Evolutionary conservation across 2,329 filamentous ascomycete species (phyloP), one percentile per base, ranked within the genome.

Genomic region (Claviceps paspali): DNA sequence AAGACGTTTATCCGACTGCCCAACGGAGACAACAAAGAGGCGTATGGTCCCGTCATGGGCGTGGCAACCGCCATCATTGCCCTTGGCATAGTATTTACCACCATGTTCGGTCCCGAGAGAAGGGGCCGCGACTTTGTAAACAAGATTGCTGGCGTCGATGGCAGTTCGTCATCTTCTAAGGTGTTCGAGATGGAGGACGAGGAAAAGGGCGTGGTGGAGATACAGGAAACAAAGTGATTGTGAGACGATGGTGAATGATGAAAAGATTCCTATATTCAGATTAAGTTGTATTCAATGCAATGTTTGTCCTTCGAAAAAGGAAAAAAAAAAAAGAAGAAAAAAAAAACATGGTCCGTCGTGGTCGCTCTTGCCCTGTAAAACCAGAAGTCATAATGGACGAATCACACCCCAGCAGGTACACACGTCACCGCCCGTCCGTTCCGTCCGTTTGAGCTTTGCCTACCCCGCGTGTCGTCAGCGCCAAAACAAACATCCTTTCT

Each of bases 1-100:
- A 68, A 61, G 31, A 66, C 65, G 24, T 67, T 67, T 28, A 62
- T 85, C 32, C 72, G 56, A 0, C 63, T 67, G 29, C 51, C 52
- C 5, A 60, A 63, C 8, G 79, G 80, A 3, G 53, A 73, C 39
- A 54, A 52, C 3, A 79, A 75, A 1, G 71, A 81, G 35, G 79
- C 78, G 0, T 86, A 86, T 46, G 82, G 80, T 0, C 80, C 77
- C 0, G 72, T 72, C 12, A 87, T 85, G 82, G 81, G 70, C 10
- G 63, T 85, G 38, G 80, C 77, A 3, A 86, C 81, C 3, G 81
- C 76, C 2, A 86, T 87, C 46, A 84, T 86, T 44, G 78, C 76
- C 1, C 32, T 73, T 0, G 81, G 80, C 2, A 85, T 87, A 42
- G 63, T 68, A 9, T 51, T 78, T 17, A 84, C 79, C 1, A 72